Evolutionary conservation across 331 rosid genomes (phyloP), one percentile per base, ranked within the genome.

Genomic region (Quercus tomentella): DNA sequence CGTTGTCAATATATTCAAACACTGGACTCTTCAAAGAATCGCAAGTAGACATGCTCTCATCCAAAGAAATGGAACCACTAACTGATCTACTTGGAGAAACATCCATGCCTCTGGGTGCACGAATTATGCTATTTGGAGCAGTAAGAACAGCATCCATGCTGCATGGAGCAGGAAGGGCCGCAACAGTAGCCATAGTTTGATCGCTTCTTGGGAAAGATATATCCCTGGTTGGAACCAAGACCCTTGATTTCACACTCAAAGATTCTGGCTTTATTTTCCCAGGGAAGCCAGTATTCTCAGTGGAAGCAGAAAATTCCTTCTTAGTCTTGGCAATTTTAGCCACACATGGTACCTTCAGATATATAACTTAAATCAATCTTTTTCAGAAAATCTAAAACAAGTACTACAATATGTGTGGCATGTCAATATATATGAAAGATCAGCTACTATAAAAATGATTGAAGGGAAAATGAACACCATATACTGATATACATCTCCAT

Each of bases 251-350:
- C 70, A 73, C 70, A 57, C 20, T 75, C 74, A 18, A 76, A 28
- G 88, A 58, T 51, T 83, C 35, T 8, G 85, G 57, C 20, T 35
- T 23, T 76, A 56, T 75, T 16, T 79, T 73, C 79, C 65, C 60
- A 11, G 81, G 56, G 37, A 62, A 14, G 23, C 49, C 65, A 33
- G 65, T 54, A 12, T 69, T 76, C 56, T 78, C 73, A 25, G 80
- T 58, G 81, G 87, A 69, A 56, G 84, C 81, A 23, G 79, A 83
- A 71, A 85, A 70, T 7, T 74, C 80, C 84, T 80, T 84, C 54
- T 85, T 89, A 51, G 81, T 82, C 76, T 82, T 89, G 77, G 81
- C 73, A 74, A 83, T 74, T 79, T 84, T 89, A 20, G 78, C 68
- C 76, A 80, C 72, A 63, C 84, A 77, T 4, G 89, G 89, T 20